Base-by-base conservation (phyloP, 768 basidiomycete genomes). In the Aureoboletus auriporus region DNA sequence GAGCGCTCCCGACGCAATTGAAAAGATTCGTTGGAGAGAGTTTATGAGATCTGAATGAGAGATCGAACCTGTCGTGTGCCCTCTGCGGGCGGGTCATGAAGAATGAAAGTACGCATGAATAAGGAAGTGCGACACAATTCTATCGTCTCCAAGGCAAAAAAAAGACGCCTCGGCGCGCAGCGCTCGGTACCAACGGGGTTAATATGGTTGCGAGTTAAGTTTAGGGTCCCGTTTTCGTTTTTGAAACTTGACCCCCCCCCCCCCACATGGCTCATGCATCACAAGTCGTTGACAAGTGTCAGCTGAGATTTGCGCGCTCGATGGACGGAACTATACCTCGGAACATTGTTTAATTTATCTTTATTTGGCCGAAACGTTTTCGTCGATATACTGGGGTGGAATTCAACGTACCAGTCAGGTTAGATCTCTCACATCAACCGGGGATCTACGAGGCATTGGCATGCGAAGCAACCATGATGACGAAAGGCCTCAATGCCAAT, bases 381-480 rank as follows among this genome's bases (percentile, higher is more conserved):
- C 17, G 16, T 17, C 7, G 33, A 34, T 39, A 47, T 31, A 28
- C 26, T 14, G 38, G 36, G n/a, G 40, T 39, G 23, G 36, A 49
- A 40, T 39, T 39, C 45, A 35, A 56, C 53, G 50, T 49, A 62
- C 50, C 37, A 23, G 37, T 39, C 72, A 68, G 74, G 74, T 75
- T 73, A 78, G 39, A 77, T 71, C 68, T 72, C 42, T 71, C 55
- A 41, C 76, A 53, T 47, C 51, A 42, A 35, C 45, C 55, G 51
- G 58, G 14, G 49, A 59, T 57, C 55, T 60, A 60, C 55, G 59
- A 42, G 37, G 39, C 37, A 33, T 20, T 51, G 42, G 31, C 50
- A 46, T 80, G 76, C 9, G 72, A 57, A 30, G 67, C 64, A 51
- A 77, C 73, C 9, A 73, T 60, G 20, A 76, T 63, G 65, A 74